A percentile compares a stretch with the other conserved stretches of the same genome.
Conservation (phyloP, 768 basidiomycete species). For the Kwoniella sp. region DNA sequence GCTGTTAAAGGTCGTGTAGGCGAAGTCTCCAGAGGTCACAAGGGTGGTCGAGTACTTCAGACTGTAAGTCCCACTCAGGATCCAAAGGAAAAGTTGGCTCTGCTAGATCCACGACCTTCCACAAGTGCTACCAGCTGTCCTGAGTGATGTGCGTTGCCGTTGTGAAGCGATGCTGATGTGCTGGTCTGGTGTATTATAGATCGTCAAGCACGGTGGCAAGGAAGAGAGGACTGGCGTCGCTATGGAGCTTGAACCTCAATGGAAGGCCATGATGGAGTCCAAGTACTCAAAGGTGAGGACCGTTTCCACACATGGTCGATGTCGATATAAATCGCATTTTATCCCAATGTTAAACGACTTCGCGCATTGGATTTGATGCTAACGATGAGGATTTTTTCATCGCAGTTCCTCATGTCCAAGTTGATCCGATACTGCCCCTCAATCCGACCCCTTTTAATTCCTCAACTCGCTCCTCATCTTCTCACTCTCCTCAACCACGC, state of each 20-base stretch:
- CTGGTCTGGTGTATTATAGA: conserved; percentile 38
- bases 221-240: conserved; percentile 78
- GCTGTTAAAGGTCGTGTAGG: conserved; percentile 77
- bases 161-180: neutral
- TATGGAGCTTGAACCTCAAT: conserved; percentile 76
- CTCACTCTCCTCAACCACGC: conserved; percentile 78
- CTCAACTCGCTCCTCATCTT: conserved; percentile 75
- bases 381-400: too few species aligned
- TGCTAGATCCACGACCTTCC: too few species aligned
- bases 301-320: neutral
- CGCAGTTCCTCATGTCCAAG: conserved; percentile 53
- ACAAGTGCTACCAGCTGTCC: too few species aligned
- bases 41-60: conserved; percentile 67
- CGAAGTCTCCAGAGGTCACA: conserved; percentile 86
- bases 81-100: too few species aligned
- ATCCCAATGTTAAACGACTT: too few species aligned
- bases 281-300: conserved; percentile 84
- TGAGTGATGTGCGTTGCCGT: too few species aligned
- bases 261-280: conserved; percentile 73
- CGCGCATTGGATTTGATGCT: too few species aligned
- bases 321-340: too few species aligned
- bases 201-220: conserved; percentile 78
- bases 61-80: conserved; percentile 62
- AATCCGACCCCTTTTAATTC: conserved; percentile 73
- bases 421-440: conserved; percentile 61